Evolutionary conservation across 148 eudicot genomes (phyloP), one percentile per base, ranked within the genome.

Genomic region (Amaranthus cruentus): DNA sequence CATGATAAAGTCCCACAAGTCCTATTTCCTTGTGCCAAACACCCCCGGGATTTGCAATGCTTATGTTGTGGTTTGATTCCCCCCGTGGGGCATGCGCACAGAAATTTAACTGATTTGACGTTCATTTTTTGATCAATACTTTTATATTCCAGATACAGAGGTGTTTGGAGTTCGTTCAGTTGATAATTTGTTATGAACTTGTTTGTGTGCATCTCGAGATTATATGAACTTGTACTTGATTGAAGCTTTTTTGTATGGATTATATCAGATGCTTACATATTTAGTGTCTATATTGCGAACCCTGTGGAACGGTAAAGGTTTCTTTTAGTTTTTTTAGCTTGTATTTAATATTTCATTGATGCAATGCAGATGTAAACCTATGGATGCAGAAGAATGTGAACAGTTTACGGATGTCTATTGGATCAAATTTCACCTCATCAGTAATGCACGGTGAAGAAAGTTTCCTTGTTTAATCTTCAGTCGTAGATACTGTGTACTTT

Each of bases 341-440:
- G 66, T 55, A 21, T 15, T 11, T 73, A 55, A 74, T 47, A 61
- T 18, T 62, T 47, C 56, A 47, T 59, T 47, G 66, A 47, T 78
- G 18, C 60, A 59, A 7, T 80, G 70, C 76, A 93, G 98, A 81
- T 91, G 91, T 78, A 89, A 91, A 79, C 97, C 97, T 54, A 91
- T 91, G 97, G 96, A 94, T 79, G 91, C 88, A 68, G 96, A 94
- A 84, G 97, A 89, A 10, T 94, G 97, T 79, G 96, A 88, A 79
- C 78, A 82, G 38, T 94, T 80, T 78, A 91, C 97, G 42, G 98
- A 94, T 74, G 97, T 94, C 46, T 94, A 84, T 73, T 89, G 98
- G 96, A 89, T 94, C 73, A 91, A 91, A 85, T 94, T 91, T 81
- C 55, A 47, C 59, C 86, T 77, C 70, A 79, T 85, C 77, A 80